Conservation (phyloP, 2,329 filamentous ascomycete genomes). For the Fusarium proliferatum region DNA sequence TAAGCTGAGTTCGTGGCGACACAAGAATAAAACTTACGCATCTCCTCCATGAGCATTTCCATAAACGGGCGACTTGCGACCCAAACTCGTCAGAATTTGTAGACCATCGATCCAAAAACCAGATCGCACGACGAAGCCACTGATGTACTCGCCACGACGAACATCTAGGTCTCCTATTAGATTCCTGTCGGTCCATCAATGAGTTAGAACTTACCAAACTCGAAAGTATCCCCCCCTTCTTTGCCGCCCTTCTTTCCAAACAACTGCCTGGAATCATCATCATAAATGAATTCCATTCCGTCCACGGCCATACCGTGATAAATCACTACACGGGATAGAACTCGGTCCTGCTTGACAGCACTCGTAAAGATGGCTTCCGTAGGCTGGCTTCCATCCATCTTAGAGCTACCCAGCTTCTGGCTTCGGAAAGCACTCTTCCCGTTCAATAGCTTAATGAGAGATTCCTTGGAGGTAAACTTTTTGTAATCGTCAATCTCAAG, state of each 20-base stretch:
- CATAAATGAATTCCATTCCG: conserved; percentile 92
- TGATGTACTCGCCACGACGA: conserved; percentile 84
- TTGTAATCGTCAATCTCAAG: conserved; percentile 83
- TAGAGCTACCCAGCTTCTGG: conserved; percentile 76
- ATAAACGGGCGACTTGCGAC: conserved; percentile 86
- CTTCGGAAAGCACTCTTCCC: conserved; percentile 79
- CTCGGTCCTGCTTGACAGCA: conserved; percentile 73
- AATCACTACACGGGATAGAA: conserved; percentile 79
- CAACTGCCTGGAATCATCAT: conserved; percentile 84
- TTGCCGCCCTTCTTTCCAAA: conserved; percentile 86
- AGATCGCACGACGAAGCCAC: conserved; percentile 85
- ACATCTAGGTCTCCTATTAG: conserved; percentile 70
- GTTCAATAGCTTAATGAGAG: conserved; percentile 77
- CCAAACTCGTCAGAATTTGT: conserved; percentile 88
- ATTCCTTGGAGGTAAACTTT: conserved; percentile 75
- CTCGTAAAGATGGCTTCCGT: conserved; percentile 81
- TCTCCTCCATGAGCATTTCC: conserved; percentile 84
- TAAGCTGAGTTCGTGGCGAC: neutral
- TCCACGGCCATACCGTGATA: conserved; percentile 83
- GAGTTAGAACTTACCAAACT: conserved; percentile 70
- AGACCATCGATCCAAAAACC: conserved; percentile 89
- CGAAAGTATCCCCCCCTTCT: conserved; percentile 76
- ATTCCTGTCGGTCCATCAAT: neutral
- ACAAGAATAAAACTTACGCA: conserved; percentile 71
- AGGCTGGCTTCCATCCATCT: conserved; percentile 75